These are phyloP conservation scores for Lepidium sativum DNA, from an alignment of 345 rosid species.

Conservation along the genomic window DNA sequence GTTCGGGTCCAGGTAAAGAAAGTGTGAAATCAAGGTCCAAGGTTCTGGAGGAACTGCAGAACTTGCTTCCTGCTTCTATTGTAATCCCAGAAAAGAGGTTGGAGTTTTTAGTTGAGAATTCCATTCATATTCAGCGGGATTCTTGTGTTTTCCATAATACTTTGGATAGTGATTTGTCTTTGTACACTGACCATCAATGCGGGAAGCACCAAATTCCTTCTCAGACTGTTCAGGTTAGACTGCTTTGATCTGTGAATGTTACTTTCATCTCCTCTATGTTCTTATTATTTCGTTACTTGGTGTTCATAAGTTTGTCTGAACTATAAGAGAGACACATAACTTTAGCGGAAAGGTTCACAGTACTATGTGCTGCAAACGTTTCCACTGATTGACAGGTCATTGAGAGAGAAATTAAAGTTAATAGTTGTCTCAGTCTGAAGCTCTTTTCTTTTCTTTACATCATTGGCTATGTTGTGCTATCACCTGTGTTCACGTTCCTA, in stretches of 20 bases:
- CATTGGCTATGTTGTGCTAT: slow-evolving; percentile 10
- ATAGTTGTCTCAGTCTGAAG: slow-evolving; percentile 5
- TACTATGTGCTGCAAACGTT: background rate
- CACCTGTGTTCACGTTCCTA: background rate
- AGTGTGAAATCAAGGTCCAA: slow-evolving; percentile 34
- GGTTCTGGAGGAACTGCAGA: slow-evolving; percentile 49
- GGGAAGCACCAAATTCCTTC: slow-evolving; percentile 62
- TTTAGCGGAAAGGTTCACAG: background rate
- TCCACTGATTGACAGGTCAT: too few relatives aligned
- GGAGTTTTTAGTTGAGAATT: slow-evolving; percentile 63
- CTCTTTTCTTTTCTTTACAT: background rate
- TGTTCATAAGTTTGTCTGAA: background rate
- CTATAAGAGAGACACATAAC: slow-evolving; percentile 1
- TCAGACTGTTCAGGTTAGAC: slow-evolving; percentile 55
- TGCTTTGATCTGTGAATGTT: slow-evolving; percentile 1
- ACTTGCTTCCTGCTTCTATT: slow-evolving; percentile 55
- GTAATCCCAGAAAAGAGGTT: slow-evolving; percentile 58
- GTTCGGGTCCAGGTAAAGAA: slow-evolving; percentile 27
- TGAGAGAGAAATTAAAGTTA: too few relatives aligned
- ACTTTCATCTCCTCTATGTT: background rate
- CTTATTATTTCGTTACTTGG: slow-evolving; percentile 2
- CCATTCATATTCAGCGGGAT: slow-evolving; percentile 50
- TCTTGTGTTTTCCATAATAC: slow-evolving; percentile 61
- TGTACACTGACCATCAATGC: slow-evolving; percentile 60
- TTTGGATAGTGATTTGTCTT: slow-evolving; percentile 46